Percentiles rank a stretch among this genome's conserved stretches.
Evolutionary conservation across 352 stramenopile genomes (phyloP).

Genomic region (Pythium angustatum): DNA sequence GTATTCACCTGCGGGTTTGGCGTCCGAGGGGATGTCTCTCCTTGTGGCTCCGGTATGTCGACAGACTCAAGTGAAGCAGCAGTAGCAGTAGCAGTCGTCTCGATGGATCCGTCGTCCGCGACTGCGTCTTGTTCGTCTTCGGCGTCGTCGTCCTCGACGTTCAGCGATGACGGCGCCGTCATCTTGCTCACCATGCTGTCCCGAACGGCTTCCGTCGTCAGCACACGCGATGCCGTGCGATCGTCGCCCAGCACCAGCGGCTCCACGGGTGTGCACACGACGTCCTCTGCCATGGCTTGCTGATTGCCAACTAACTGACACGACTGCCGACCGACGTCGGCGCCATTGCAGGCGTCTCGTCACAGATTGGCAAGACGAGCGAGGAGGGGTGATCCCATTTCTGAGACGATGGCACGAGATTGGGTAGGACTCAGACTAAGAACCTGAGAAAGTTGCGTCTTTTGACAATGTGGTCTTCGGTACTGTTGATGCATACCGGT

Average conservation of each 20-base stretch:
- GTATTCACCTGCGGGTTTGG: not conserved
- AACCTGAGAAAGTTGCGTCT: too few species aligned
- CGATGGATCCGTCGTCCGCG: too few species aligned
- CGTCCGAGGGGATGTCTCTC: not conserved
- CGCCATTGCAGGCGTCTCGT: not conserved
- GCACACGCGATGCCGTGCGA: not conserved
- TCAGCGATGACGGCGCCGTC: not conserved
- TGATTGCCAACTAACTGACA: not conserved
- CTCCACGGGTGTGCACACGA: slow-evolving; percentile 24
- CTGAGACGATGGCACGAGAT: too few species aligned
- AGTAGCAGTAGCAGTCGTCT: not conserved
- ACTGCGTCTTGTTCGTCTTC: slow-evolving; percentile 10
- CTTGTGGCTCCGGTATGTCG: too few species aligned
- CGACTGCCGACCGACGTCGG: not conserved
- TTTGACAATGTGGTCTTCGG: too few species aligned
- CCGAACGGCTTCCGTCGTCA: not conserved
- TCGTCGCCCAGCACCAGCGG: slow-evolving; percentile 17
- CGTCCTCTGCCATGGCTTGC: not conserved
- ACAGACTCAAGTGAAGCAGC: not conserved
- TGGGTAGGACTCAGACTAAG: slow-evolving; percentile 6
- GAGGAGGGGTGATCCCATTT: not conserved
- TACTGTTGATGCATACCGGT: too few species aligned
- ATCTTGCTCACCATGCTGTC: not conserved
- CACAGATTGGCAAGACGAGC: slow-evolving; percentile 13
- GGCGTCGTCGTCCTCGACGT: slow-evolving; percentile 13